Evolutionary conservation across 2,329 filamentous ascomycete species (phyloP).

Genomic region (Myotisia sp.): DNA sequence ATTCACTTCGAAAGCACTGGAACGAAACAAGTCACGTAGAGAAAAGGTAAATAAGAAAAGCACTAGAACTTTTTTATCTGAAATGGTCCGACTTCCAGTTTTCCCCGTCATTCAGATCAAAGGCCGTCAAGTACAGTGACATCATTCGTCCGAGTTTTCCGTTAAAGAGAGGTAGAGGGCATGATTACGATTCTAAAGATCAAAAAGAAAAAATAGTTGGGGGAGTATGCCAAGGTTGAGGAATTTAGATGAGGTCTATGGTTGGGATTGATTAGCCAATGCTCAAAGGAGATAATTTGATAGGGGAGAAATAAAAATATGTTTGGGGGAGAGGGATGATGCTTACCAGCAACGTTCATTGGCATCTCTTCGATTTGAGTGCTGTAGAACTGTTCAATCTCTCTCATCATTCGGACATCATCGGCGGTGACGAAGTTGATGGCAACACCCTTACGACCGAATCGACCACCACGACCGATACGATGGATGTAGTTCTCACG

Average conservation of each 20-base stretch:
- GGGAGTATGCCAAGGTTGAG: slow-evolving; percentile 3
- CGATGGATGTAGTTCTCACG: slow-evolving; percentile 99
- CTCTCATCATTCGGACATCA: slow-evolving; percentile 98
- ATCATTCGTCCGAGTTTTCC: slow-evolving; percentile 6
- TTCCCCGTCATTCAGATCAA: slow-evolving; percentile 10
- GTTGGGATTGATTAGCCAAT: slow-evolving; percentile 2
- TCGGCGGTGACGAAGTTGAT: slow-evolving; percentile 99
- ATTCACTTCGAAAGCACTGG: slow-evolving; percentile 2
- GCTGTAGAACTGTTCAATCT: slow-evolving; percentile 99
- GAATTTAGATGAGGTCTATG: slow-evolving; percentile 31
- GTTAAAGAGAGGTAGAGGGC: slow-evolving; percentile 2
- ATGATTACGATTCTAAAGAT: slow-evolving; percentile 6
- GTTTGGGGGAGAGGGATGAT: slow-evolving; percentile 1
- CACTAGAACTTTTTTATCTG: slow-evolving; percentile 11
- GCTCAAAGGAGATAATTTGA: too few relatives aligned
- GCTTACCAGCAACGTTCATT: slow-evolving; percentile 64
- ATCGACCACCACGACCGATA: slow-evolving; percentile 98
- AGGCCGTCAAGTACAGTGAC: slow-evolving; percentile 7
- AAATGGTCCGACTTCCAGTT: slow-evolving; percentile 10
- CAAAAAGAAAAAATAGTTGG: slow-evolving; percentile 5
- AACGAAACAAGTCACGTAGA: slow-evolving; percentile 3
- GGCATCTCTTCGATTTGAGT: slow-evolving; percentile 99
- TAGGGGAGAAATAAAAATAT: slow-evolving; percentile 7
- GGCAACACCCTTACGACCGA: slow-evolving; percentile 99
- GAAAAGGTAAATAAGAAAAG: slow-evolving; percentile 2